phyloP scores from a whole-genome alignment of 2,329 filamentous ascomycete genomes.

The Aspergillus spinulosporus region DNA sequence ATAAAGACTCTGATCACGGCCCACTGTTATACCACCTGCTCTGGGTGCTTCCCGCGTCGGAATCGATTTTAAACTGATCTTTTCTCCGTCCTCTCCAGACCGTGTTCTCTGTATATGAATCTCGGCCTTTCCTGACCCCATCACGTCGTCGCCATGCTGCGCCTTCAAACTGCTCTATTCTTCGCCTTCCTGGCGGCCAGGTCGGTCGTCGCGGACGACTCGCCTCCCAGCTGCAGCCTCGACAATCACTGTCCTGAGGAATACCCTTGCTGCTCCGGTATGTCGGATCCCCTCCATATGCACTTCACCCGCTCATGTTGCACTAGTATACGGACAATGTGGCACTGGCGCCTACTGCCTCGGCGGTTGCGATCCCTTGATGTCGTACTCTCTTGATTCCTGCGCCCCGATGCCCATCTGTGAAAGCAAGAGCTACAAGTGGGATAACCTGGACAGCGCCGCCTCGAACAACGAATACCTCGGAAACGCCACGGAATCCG shows the following conservation, averaged over 20 bases:
- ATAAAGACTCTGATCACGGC: conserved; percentile 5
- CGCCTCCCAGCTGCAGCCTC: conserved; percentile 38
- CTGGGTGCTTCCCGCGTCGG: neutral
- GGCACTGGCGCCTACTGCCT: conserved; percentile 94
- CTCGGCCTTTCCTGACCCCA: conserved; percentile 17
- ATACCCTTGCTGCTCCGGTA: conserved; percentile 78
- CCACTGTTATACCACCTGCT: conserved; percentile 1
- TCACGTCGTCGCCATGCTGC: conserved; percentile 36
- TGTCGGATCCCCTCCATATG: conserved; percentile 35
- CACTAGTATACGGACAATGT: conserved; percentile 82
- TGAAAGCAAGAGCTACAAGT: conserved; percentile 69
- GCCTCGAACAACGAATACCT: conserved; percentile 77
- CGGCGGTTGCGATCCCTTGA: conserved; percentile 87
- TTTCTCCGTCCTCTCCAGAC: conserved; percentile 7
- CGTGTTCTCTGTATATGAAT: conserved; percentile 25
- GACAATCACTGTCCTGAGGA: conserved; percentile 67
- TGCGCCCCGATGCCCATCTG: conserved; percentile 85
- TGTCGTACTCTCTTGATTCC: conserved; percentile 78
- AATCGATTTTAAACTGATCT: conserved; percentile 8
- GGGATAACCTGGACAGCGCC: conserved; percentile 70
- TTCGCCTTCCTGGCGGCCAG: conserved; percentile 38
- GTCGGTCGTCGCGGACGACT: conserved; percentile 29
- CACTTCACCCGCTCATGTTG: conserved; percentile 15
- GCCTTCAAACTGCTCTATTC: conserved; percentile 34
- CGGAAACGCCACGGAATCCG: conserved; percentile 73